A percentile compares a stretch with the other conserved stretches of the same genome.
Conservation (phyloP, 1,284 basidiomycete genomes). For the Puccinia coronata region DNA sequence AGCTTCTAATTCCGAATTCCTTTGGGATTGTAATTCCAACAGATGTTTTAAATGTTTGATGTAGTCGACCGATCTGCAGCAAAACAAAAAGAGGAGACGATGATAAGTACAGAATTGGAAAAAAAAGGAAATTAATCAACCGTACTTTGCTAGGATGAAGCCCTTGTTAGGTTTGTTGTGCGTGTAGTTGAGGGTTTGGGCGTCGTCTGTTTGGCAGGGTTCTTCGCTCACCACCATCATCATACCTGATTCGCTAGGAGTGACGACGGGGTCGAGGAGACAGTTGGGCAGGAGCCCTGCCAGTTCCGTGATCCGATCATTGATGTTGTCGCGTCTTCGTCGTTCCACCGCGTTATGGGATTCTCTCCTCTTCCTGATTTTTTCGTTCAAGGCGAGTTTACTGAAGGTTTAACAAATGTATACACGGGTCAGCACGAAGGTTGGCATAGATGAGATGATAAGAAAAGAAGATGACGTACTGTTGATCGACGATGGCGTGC, state of each 20-base stretch:
- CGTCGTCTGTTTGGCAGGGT: slow-evolving; percentile 52
- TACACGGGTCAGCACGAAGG: background rate
- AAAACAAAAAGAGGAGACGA: background rate
- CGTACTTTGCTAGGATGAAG: slow-evolving; percentile 53
- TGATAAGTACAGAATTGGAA: background rate
- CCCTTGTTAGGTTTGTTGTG: slow-evolving; percentile 57
- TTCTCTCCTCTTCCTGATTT: slow-evolving; percentile 73
- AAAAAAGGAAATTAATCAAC: background rate
- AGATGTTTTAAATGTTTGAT: slow-evolving; percentile 57
- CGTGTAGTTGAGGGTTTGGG: background rate
- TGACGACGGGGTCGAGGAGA: slow-evolving; percentile 55
- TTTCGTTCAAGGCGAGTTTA: slow-evolving; percentile 68
- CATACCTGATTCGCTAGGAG: slow-evolving; percentile 52
- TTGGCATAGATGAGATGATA: background rate
- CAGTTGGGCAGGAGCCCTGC: slow-evolving; percentile 78
- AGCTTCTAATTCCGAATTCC: slow-evolving; percentile 55
- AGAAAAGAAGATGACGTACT: background rate
- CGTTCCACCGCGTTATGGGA: slow-evolving; percentile 89
- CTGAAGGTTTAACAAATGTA: no score
- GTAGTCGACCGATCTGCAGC: slow-evolving; percentile 57
- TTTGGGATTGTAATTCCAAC: slow-evolving; percentile 55
- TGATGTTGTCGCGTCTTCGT: slow-evolving; percentile 82
- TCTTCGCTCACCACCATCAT: slow-evolving; percentile 54
- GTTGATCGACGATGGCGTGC: slow-evolving; percentile 1
- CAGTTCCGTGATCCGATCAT: slow-evolving; percentile 86